Percentiles rank a stretch among this genome's conserved stretches.
These are phyloP conservation scores for Eimeria praecox DNA, from an alignment of 169 alveolate species.

Conservation along the genomic window DNA sequence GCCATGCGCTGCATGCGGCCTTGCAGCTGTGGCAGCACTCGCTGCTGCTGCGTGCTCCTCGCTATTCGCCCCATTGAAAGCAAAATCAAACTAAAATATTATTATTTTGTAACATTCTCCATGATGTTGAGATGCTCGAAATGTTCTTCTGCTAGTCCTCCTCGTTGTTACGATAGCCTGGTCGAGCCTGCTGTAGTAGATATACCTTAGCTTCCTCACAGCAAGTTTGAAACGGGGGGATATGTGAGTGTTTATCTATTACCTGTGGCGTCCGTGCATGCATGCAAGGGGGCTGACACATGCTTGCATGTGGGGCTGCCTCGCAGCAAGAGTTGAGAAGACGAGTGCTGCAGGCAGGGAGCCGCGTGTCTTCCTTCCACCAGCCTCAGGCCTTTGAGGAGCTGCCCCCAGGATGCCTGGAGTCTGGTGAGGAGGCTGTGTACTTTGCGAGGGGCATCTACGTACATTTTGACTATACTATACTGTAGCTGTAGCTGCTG, in stretches of 20 bases:
- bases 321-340: neutral
- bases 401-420: neutral
- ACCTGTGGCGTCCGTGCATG: too few relatives aligned
- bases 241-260: too few relatives aligned
- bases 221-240: too few relatives aligned
- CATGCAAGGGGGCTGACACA: too few relatives aligned
- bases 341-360: neutral
- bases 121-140: neutral
- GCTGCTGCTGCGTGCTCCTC: neutral
- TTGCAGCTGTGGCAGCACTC: neutral
- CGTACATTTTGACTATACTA: neutral
- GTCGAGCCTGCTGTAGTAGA: too few relatives aligned
- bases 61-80: neutral
- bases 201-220: too few relatives aligned
- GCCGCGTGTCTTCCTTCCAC: neutral
- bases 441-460: neutral
- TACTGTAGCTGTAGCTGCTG: neutral
- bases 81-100: neutral
- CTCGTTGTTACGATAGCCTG: too few relatives aligned
- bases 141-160: neutral
- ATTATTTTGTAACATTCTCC: neutral
- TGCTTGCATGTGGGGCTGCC: neutral
- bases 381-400: neutral
- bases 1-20: slow-evolving; percentile 17
- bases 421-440: neutral